Percentiles rank a stretch among this genome's conserved stretches.
Conservation (phyloP, 73 alveolate genomes). For the Symbiodinium pilosum region DNA sequence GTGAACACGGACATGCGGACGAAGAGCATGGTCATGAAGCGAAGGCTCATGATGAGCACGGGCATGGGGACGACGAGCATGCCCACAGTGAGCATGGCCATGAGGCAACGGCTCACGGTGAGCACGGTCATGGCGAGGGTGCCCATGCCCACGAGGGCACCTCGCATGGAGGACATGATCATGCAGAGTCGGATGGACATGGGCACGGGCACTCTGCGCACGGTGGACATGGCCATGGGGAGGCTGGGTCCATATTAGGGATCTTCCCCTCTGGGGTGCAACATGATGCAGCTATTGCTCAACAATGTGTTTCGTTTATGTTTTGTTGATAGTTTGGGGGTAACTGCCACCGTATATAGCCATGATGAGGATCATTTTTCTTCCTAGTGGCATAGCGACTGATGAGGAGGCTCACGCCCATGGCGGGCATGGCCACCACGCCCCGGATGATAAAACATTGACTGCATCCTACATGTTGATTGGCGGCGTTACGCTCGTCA, state of each 20-base stretch:
- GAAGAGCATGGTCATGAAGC: too few species aligned
- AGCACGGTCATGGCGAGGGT: too few species aligned
- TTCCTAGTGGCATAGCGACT: too few species aligned
- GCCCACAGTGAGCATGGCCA: slow-evolving; percentile 11
- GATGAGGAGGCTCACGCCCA: slow-evolving; percentile 42
- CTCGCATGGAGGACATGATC: slow-evolving; percentile 10
- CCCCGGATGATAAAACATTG: slow-evolving; percentile 77
- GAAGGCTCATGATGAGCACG: neutral
- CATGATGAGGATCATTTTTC: too few species aligned
- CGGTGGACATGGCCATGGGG: too few species aligned
- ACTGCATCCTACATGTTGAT: slow-evolving; percentile 88
- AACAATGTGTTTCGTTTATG: too few species aligned
- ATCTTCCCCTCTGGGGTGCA: too few species aligned
- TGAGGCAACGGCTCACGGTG: neutral
- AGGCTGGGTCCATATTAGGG: too few species aligned
- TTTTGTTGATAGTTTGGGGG: too few species aligned
- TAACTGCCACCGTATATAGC: too few species aligned
- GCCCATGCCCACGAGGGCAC: neutral
- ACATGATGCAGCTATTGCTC: too few species aligned
- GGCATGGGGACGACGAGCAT: neutral
- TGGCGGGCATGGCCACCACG: slow-evolving; percentile 74
- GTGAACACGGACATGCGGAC: too few species aligned
- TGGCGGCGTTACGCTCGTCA: slow-evolving; percentile 76
- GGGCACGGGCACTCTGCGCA: slow-evolving; percentile 20
- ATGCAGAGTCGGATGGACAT: neutral